phyloP scores from a whole-genome alignment of 2,329 filamentous ascomycete species.

The Penicillium paneum region DNA sequence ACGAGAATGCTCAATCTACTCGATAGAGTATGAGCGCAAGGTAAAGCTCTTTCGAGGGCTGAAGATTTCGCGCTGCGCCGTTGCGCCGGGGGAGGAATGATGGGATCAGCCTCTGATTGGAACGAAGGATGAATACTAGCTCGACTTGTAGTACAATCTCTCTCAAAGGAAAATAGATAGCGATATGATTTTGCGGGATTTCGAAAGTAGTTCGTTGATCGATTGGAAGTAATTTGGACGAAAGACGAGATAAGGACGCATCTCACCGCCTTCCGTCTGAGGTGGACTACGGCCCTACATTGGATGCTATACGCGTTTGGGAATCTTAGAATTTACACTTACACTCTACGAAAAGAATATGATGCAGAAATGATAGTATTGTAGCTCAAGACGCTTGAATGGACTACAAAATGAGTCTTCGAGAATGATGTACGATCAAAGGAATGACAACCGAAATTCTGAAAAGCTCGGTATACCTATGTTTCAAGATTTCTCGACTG shows the following conservation, averaged over 20 bases:
- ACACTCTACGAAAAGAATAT: background rate
- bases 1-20: background rate
- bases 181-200: background rate
- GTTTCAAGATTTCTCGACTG: constrained; percentile 3
- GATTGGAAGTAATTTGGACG: background rate
- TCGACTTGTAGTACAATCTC: background rate
- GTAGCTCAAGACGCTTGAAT: background rate
- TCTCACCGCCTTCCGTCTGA: constrained; percentile 12
- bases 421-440: background rate
- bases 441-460: constrained; percentile 8
- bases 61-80: background rate
- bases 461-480: constrained; percentile 9
- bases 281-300: background rate
- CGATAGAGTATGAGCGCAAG: background rate
- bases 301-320: no score
- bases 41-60: background rate
- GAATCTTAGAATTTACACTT: background rate
- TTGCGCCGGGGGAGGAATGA: background rate
- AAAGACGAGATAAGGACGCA: constrained; percentile 6
- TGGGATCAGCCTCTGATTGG: background rate
- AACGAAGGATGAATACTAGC: background rate
- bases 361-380: background rate
- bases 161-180: background rate
- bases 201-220: background rate
- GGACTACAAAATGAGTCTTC: background rate